Percentiles rank a stretch among this genome's conserved stretches.
Conservation (phyloP, 768 basidiomycete species). For the Leucosporidium creatinivorum region DNA sequence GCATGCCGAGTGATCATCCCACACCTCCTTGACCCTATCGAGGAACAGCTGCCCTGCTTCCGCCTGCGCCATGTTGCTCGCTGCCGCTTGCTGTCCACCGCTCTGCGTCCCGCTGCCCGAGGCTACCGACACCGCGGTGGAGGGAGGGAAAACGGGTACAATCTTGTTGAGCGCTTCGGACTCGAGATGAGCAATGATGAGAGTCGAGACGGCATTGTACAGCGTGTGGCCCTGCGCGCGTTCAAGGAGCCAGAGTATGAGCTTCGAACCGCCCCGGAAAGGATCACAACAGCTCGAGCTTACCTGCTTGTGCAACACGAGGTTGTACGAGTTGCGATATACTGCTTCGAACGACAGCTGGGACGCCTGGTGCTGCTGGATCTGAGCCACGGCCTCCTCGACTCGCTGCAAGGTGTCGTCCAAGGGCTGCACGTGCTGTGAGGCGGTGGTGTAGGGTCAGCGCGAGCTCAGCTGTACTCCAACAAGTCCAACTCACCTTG, state of each 20-base stretch:
- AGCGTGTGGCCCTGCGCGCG: slow-evolving; percentile 61
- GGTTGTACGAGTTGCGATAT: slow-evolving; percentile 86
- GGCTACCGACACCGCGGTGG: slow-evolving; percentile 1
- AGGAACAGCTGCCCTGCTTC: slow-evolving; percentile 79
- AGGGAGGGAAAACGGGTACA: slow-evolving; percentile 70
- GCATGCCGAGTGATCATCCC: slow-evolving; percentile 87
- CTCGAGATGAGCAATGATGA: slow-evolving; percentile 77
- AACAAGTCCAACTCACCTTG: slow-evolving; percentile 4
- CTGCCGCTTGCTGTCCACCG: slow-evolving; percentile 3
- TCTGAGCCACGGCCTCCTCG: slow-evolving; percentile 79
- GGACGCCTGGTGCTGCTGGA: slow-evolving; percentile 86
- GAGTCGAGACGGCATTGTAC: slow-evolving; percentile 71
- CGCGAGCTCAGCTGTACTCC: neutral
- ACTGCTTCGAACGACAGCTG: slow-evolving; percentile 87
- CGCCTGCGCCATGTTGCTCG: slow-evolving; percentile 30
- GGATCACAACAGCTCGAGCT: neutral
- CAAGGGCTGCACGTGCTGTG: slow-evolving; percentile 44
- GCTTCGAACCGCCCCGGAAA: no score
- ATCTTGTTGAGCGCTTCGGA: slow-evolving; percentile 66
- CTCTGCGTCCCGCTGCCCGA: slow-evolving; percentile 3
- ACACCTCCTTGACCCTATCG: slow-evolving; percentile 72
- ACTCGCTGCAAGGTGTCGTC: slow-evolving; percentile 78
- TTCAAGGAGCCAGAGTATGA: neutral
- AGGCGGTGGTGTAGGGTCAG: neutral
- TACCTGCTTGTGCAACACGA: slow-evolving; percentile 47